phyloP scores from a whole-genome alignment of 495 filamentous ascomycete species.

The Xylaria venustula region DNA sequence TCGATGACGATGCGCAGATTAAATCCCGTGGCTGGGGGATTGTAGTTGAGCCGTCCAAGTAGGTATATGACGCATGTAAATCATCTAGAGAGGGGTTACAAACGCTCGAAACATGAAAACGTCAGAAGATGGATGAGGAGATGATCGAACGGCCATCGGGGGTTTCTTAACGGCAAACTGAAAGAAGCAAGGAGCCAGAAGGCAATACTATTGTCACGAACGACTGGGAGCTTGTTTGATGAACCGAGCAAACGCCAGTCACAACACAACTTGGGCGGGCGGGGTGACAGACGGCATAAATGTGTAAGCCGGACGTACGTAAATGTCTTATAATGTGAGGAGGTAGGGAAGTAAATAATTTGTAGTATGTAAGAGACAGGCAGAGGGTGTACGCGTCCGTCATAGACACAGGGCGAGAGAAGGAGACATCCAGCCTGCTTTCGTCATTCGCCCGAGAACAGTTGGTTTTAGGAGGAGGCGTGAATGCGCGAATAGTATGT shows the following conservation, averaged over 20 bases:
- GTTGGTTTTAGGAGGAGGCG: not conserved
- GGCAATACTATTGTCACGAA: not conserved
- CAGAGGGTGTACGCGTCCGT: not conserved
- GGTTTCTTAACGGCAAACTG: not conserved
- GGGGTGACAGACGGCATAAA: not conserved
- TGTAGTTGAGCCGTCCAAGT: too few relatives aligned
- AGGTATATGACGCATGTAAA: not conserved
- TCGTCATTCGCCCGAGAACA: slow-evolving; percentile 5
- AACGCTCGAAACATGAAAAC: not conserved
- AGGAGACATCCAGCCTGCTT: not conserved
- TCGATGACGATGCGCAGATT: too few relatives aligned
- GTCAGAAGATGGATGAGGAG: not conserved
- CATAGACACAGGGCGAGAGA: not conserved
- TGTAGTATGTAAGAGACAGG: too few relatives aligned
- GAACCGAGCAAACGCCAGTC: not conserved
- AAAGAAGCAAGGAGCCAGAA: not conserved
- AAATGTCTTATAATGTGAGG: too few relatives aligned
- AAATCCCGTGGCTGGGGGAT: too few relatives aligned
- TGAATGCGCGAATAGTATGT: not conserved
- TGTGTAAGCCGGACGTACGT: not conserved
- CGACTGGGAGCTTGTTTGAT: slow-evolving; percentile 1
- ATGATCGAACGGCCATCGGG: not conserved
- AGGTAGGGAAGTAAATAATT: too few relatives aligned
- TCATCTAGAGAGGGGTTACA: not conserved
- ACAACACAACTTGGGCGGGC: not conserved